phyloP scores from a whole-genome alignment of 2,329 filamentous ascomycete species.

The Fusarium sp. region DNA sequence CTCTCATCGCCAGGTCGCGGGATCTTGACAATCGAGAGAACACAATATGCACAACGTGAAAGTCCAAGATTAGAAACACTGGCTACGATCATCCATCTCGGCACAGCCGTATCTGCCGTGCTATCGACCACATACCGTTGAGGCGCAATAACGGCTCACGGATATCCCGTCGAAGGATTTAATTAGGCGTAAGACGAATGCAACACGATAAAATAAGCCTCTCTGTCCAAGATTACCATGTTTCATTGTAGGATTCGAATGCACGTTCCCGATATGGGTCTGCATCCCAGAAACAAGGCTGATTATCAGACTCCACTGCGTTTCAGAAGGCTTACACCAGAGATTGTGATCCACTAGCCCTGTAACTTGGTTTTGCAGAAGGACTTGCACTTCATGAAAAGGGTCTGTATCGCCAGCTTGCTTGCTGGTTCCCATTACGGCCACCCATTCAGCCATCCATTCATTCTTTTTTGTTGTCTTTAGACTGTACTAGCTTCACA shows the following conservation, averaged over 20 bases:
- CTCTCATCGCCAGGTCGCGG: too few relatives aligned
- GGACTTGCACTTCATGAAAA: slow-evolving; percentile 9
- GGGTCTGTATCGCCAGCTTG: not conserved
- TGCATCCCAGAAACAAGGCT: not conserved
- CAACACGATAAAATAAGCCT: not conserved
- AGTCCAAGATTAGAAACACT: not conserved
- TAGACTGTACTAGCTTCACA: not conserved
- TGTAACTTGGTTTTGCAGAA: not conserved
- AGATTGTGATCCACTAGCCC: slow-evolving; percentile 4
- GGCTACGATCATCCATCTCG: accelerated
- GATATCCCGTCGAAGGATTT: not conserved
- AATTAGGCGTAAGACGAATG: not conserved
- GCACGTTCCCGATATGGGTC: not conserved
- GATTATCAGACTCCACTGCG: not conserved
- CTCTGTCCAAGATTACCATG: not conserved
- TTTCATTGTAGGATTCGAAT: slow-evolving; percentile 6
- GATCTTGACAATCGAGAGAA: not conserved
- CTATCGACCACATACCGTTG: not conserved
- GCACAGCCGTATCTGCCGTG: not conserved
- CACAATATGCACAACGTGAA: accelerated
- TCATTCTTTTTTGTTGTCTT: not conserved
- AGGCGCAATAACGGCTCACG: not conserved
- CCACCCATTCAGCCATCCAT: slow-evolving; percentile 1
- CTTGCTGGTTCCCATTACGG: not conserved
- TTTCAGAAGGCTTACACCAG: slow-evolving; percentile 16